Evolutionary conservation across 2,329 filamentous ascomycete species (phyloP).

Genomic region (Akanthomyces lecanii): DNA sequence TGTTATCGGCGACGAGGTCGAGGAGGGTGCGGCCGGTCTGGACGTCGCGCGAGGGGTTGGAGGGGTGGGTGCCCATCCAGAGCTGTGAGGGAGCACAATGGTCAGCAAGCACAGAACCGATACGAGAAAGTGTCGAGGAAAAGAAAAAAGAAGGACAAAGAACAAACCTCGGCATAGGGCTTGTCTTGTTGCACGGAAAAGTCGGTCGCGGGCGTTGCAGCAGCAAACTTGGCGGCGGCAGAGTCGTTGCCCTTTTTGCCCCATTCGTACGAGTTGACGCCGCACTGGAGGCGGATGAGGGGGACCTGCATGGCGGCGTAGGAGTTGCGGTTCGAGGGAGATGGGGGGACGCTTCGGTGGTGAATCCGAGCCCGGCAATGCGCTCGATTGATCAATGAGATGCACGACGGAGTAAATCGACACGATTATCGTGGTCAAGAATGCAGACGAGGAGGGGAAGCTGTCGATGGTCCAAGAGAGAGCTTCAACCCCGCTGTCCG

Average conservation of each 20-base stretch:
- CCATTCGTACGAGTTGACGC: conserved; percentile 99
- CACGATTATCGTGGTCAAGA: neutral
- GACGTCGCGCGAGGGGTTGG: conserved; percentile 88
- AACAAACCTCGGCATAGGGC: conserved; percentile 83
- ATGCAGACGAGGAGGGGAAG: neutral
- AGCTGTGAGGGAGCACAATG: conserved; percentile 49
- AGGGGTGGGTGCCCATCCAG: conserved; percentile 99
- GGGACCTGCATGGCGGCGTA: conserved; percentile 62
- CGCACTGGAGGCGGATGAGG: conserved; percentile 79
- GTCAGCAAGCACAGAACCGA: neutral
- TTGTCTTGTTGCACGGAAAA: conserved; percentile 79
- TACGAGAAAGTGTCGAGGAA: too few species aligned
- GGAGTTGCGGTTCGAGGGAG: neutral
- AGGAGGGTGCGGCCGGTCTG: conserved; percentile 79
- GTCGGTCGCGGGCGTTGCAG: conserved; percentile 70
- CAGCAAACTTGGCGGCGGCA: conserved; percentile 83
- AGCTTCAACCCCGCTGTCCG: neutral
- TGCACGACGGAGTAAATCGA: too few species aligned
- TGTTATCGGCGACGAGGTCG: conserved; percentile 83
- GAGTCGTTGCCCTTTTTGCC: conserved; percentile 87
- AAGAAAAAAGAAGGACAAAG: too few species aligned
- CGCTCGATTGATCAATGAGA: neutral
- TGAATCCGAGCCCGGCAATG: neutral
- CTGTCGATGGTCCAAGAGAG: neutral
- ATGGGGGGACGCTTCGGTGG: neutral